Conservation (phyloP, 2,329 filamentous ascomycete genomes). For the Xylaria arbuscula region DNA sequence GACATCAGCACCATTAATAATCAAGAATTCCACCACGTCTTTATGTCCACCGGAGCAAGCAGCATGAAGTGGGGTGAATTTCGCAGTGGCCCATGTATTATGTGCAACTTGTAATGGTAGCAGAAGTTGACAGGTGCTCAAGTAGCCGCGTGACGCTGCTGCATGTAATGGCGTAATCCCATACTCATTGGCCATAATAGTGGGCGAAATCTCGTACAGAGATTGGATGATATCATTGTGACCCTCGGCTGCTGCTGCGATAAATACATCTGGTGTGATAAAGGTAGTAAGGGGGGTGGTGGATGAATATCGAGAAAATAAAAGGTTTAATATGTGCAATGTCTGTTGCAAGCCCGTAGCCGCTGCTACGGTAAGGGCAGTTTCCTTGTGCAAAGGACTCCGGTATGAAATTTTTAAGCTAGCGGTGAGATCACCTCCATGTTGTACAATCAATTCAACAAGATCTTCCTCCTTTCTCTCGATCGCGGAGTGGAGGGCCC, state of each 20-base stretch:
- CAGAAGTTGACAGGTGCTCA: conserved; percentile 23
- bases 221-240: neutral
- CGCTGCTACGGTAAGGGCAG: conserved; percentile 20
- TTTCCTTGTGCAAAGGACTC: conserved; percentile 7
- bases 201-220: conserved; percentile 12
- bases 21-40: conserved; percentile 19
- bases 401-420: neutral
- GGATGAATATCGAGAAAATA: neutral
- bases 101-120: conserved; percentile 1
- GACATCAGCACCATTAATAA: conserved; percentile 14
- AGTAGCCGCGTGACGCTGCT: conserved; percentile 12
- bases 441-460: conserved; percentile 19
- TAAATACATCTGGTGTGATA: conserved; percentile 18
- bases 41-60: conserved; percentile 16
- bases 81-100: conserved; percentile 11
- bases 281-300: neutral
- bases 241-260: conserved; percentile 1
- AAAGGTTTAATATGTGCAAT: neutral
- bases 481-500: conserved; percentile 15
- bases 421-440: conserved; percentile 14
- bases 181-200: conserved; percentile 11
- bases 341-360: conserved; percentile 2
- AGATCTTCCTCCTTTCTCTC: conserved; percentile 8
- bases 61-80: conserved; percentile 16
- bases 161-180: conserved; percentile 18